Percentiles rank a stretch among this genome's conserved stretches.
Evolutionary conservation across 2,329 filamentous ascomycete species (phyloP).

Genomic region (Fusarium xylarioides): DNA sequence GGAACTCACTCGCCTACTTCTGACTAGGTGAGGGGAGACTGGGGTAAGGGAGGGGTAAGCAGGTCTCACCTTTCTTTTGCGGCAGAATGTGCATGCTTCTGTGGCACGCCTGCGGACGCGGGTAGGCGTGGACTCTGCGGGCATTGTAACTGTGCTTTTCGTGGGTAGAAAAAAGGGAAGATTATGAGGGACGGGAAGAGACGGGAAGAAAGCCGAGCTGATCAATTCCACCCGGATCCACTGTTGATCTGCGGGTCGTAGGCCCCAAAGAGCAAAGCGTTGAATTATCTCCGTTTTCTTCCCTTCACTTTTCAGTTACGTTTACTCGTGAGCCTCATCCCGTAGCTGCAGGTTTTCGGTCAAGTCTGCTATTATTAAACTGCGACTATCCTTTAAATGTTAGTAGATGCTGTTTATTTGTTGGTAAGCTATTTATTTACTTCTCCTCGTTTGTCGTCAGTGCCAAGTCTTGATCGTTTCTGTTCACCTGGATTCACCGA

Average conservation of each 20-base stretch:
- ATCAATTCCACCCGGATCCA: neutral
- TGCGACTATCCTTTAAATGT: neutral
- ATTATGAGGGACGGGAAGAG: slow-evolving; percentile 4
- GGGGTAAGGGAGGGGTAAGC: neutral
- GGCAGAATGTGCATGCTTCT: slow-evolving; percentile 46
- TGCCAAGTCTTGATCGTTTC: neutral
- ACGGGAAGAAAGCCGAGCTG: slow-evolving; percentile 1
- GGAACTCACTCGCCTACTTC: neutral
- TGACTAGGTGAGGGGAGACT: neutral
- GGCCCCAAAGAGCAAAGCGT: neutral
- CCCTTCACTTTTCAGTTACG: neutral
- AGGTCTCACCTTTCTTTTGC: slow-evolving; percentile 42
- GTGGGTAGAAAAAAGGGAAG: neutral
- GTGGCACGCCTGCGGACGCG: slow-evolving; percentile 41
- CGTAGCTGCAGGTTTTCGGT: neutral
- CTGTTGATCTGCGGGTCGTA: slow-evolving; percentile 16
- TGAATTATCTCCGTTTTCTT: neutral
- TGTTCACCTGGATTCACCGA: neutral
- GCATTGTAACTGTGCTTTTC: neutral
- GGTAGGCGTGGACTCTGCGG: neutral
- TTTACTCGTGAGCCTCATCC: neutral
- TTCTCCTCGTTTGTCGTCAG: neutral
- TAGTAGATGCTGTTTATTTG: neutral
- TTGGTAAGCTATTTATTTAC: neutral
- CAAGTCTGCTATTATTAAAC: neutral